phyloP scores from a whole-genome alignment of 352 stramenopile genomes.

The Stephanocyclus meneghinianus region DNA sequence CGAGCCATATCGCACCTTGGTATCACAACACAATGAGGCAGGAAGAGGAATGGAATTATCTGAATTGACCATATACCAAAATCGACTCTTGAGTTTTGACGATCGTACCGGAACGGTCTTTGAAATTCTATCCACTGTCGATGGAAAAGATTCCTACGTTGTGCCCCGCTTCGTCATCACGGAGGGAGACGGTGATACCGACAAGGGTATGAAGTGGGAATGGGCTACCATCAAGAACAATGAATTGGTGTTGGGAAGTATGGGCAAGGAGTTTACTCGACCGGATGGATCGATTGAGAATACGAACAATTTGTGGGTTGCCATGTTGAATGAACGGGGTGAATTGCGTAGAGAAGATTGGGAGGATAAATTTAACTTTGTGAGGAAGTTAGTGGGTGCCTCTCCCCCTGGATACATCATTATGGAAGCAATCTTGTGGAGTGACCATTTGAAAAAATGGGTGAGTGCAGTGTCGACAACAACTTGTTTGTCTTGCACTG shows the following conservation, averaged over 20 bases:
- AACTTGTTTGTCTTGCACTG: not conserved
- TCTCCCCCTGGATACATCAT: conserved; percentile 91
- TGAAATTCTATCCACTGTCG: conserved; percentile 86
- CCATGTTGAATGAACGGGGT: conserved; percentile 80
- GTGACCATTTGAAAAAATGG: conserved; percentile 91
- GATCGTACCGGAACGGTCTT: conserved; percentile 98
- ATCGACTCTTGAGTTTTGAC: conserved; percentile 92
- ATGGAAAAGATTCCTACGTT: conserved; percentile 77
- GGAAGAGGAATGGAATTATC: conserved; percentile 94
- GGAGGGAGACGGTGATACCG: conserved; percentile 92
- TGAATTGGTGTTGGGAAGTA: conserved; percentile 94
- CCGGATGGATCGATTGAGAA: conserved; percentile 89
- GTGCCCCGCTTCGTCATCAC: conserved; percentile 95
- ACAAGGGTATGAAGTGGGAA: conserved; percentile 98
- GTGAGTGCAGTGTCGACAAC: conserved; percentile 61
- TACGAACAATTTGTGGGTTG: conserved; percentile 97
- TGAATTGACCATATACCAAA: conserved; percentile 87
- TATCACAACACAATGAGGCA: conserved; percentile 89
- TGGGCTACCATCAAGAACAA: conserved; percentile 98
- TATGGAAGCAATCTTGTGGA: conserved; percentile 98
- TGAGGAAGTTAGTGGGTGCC: conserved; percentile 89
- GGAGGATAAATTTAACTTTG: conserved; percentile 89
- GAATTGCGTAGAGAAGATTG: conserved; percentile 90
- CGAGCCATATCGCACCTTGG: conserved; percentile 64
- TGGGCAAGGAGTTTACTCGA: conserved; percentile 83